These are phyloP conservation scores for Quercus gilva DNA, from an alignment of 306 rosid genomes.

Conservation along the genomic window DNA sequence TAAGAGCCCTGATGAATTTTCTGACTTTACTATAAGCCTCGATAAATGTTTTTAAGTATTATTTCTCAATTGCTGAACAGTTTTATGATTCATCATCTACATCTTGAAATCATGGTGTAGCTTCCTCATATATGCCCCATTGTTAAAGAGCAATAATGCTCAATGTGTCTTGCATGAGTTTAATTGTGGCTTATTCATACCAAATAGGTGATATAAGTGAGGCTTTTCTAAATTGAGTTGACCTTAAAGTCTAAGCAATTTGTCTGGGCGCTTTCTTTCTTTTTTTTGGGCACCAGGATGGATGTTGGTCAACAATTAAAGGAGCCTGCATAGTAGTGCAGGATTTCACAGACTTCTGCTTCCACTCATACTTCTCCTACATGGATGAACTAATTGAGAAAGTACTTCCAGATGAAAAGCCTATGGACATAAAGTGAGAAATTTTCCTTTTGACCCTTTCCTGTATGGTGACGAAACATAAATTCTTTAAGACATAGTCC, in stretches of 20 bases:
- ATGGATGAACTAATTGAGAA: slow-evolving; percentile 76
- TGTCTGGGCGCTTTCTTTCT: background rate
- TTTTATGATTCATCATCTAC: background rate
- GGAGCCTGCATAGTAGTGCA: slow-evolving; percentile 58
- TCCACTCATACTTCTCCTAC: slow-evolving; percentile 81
- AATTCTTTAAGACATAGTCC: background rate
- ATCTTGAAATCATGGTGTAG: background rate
- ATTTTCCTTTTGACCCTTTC: background rate
- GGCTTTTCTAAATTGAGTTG: background rate
- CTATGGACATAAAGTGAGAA: slow-evolving; percentile 55
- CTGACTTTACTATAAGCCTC: background rate
- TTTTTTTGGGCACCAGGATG: slow-evolving; percentile 48
- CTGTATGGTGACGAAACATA: background rate
- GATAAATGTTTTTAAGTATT: background rate
- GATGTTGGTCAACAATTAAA: slow-evolving; percentile 65
- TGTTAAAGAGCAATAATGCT: background rate
- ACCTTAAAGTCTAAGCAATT: background rate
- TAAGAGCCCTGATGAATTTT: background rate
- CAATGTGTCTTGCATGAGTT: background rate
- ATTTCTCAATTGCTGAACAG: background rate
- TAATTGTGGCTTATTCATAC: background rate
- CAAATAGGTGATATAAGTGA: background rate
- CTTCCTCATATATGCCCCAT: background rate
- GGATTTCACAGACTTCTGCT: slow-evolving; percentile 74
- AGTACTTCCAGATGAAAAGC: slow-evolving; percentile 53